Conservation (phyloP, 805 yeast species). For the Peterozyma toletana region DNA sequence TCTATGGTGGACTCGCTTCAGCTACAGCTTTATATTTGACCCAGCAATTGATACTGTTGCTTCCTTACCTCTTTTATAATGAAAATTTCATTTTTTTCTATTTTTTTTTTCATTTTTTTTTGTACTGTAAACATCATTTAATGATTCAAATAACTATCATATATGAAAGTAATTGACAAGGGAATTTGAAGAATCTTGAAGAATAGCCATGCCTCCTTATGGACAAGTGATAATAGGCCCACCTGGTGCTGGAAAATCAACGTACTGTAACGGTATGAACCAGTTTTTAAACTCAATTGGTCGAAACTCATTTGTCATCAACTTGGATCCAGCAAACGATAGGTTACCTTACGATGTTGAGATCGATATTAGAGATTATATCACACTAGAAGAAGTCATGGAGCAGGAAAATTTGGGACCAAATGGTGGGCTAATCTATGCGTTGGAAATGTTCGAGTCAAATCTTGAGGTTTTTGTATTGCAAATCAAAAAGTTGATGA, state of each 20-base stretch:
- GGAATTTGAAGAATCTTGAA: background rate
- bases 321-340: conserved; percentile 80
- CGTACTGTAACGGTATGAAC: conserved; percentile 86
- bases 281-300: conserved; percentile 95
- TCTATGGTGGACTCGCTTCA: too few species aligned
- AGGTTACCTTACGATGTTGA: conserved; percentile 45
- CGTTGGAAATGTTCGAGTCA: conserved; percentile 60
- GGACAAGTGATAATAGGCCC: conserved; percentile 97
- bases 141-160: too few species aligned
- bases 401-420: conserved; percentile 48
- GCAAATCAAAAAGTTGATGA: conserved; percentile 42
- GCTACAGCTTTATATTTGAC: too few species aligned
- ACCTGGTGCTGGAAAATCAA: conserved; percentile 96
- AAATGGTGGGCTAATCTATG: conserved; percentile 86
- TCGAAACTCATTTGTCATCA: conserved; percentile 74
- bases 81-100: background rate
- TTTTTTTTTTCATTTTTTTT: background rate
- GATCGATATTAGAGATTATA: conserved; percentile 48
- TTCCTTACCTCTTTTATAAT: too few species aligned
- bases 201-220: conserved; percentile 42
- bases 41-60: too few species aligned
- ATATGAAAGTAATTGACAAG: too few species aligned
- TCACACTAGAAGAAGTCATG: conserved; percentile 56
- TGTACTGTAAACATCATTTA: background rate
- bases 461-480: conserved; percentile 52